Base-by-base conservation (phyloP, 2,329 filamentous ascomycete genomes). In the Colletotrichum karsti region DNA sequence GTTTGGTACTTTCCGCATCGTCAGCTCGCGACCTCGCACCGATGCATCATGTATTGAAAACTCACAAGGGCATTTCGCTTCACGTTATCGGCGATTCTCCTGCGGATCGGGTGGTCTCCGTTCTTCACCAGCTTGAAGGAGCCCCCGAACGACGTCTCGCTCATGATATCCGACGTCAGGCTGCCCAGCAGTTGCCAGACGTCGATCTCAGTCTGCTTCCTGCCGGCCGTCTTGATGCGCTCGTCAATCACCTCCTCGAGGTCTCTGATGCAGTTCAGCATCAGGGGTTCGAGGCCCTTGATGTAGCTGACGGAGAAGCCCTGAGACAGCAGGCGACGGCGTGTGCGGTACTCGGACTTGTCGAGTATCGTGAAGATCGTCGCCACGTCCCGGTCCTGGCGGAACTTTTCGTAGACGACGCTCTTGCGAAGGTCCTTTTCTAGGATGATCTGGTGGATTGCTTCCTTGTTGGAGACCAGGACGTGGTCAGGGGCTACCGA, bases 351-450 rank as follows among this genome's bases (percentile, higher is more conserved):
- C 28, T 46, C 15, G 12, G 50, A 8, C 2, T 41, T 37, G 22
- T 63, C 60, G n/a, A 26, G 51, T 26, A 63, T 56, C 8, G 60
- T 63, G 51, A 63, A 48, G n/a, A 63, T 33, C 20, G 60, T 44
- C 15, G 41, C 51, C 7, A 28, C 41, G 15, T 63, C 53, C 10
- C 24, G 37, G 2, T 55, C 33, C 30, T 37, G 51, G 18, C 60
- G 39, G 51, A 63, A 63, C 53, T 46, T 56, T 10, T 63, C 60
- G 20, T 63, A 63, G 7, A 46, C 18, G 7, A 44, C 28, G 60
- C 60, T 60, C 57, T 60, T 60, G 30, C 42, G 57, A 9, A 60
- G 57, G 12, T 60, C 57, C 20, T 33, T 60, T 13, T 50, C 57
- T 18, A 60, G 42, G 20, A 60, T 28, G 0, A 60, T 20, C 12